Evolutionary conservation across 805 yeast genomes (phyloP), one percentile per base, ranked within the genome.

Genomic region (Ascoidea asiatica): DNA sequence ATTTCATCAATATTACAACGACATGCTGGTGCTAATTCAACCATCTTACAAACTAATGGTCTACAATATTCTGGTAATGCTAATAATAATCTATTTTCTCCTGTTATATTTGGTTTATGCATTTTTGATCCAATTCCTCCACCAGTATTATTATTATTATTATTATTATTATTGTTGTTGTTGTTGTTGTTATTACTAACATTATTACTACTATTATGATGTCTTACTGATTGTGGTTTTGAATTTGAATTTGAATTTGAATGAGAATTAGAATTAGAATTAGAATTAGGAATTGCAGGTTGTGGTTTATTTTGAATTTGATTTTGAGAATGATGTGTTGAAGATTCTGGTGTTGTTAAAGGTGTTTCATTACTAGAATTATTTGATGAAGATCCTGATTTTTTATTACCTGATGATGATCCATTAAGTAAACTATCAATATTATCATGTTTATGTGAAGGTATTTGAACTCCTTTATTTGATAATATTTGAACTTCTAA

Each of bases 21-120:
- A 56, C 90, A 81, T 3, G 92, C 90, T 2, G 95, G 95, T 1
- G 95, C 89, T 48, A 84, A 63, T 41, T 78, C 84, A 40, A 84
- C 89, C 95, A 84, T 84, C 50, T 76, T 72, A 4, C 81, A 74
- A 48, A 84, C 73, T 51, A 84, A 66, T 8, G 76, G 64, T 43
- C 90, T 75, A 33, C 81, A 72, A 46, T 81, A 84, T 44, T 70
- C 77, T 2, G 89, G 87, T 41, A 84, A 63, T 0, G 90, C 88
- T 51, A 74, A 72, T 47, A 82, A 61, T 37, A 84, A 64, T 50
- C 94, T 68, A 41, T 77, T 82, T 21, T 81, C 88, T 4, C 95
- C 95, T 44, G 76, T 70, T 44, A 75, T 66, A 43, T 72, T 70
- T 4, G 85, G 75, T 0, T 88, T 83, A 53, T 79, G 85, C 1